These are phyloP conservation scores for Candida michaelii DNA, from an alignment of 805 yeast genomes.

Conservation along the genomic window DNA sequence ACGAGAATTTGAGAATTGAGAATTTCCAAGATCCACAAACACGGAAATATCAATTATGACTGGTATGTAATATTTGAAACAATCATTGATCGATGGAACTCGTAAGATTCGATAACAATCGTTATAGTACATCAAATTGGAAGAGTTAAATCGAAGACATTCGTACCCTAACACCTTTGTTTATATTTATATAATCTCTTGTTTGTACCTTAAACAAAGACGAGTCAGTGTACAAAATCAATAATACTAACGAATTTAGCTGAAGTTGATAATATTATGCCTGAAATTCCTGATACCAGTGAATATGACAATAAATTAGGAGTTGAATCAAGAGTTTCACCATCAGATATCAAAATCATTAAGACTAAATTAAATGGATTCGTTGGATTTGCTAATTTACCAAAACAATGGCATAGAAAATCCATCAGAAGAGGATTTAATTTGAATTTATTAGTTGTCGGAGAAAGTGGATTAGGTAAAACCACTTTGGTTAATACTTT, in stretches of 20 bases:
- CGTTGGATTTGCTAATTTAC: slow-evolving; percentile 96
- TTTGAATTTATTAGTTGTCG: slow-evolving; percentile 86
- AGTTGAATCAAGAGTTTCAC: neutral
- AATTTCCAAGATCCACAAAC: slow-evolving; percentile 5
- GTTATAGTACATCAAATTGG: neutral
- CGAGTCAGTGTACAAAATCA: neutral
- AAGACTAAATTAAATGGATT: slow-evolving; percentile 85
- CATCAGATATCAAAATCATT: slow-evolving; percentile 55
- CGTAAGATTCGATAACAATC: neutral
- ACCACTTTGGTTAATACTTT: slow-evolving; percentile 88
- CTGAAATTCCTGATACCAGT: slow-evolving; percentile 17
- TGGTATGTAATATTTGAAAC: slow-evolving; percentile 12
- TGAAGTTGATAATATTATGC: slow-evolving; percentile 18
- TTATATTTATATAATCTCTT: too few relatives aligned
- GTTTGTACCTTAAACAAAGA: slow-evolving; percentile 1
- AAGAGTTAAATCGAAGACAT: too few relatives aligned
- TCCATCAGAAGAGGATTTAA: slow-evolving; percentile 86
- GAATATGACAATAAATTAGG: slow-evolving; percentile 12
- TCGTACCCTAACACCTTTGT: too few relatives aligned
- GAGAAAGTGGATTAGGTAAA: slow-evolving; percentile 91
- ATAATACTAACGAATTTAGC: slow-evolving; percentile 13
- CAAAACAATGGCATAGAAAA: slow-evolving; percentile 98
- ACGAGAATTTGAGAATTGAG: slow-evolving; percentile 4
- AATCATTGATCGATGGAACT: neutral
- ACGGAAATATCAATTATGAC: slow-evolving; percentile 12